Evolutionary conservation across 2,329 filamentous ascomycete genomes (phyloP).

Genomic region (Hypoxylon sp.): DNA sequence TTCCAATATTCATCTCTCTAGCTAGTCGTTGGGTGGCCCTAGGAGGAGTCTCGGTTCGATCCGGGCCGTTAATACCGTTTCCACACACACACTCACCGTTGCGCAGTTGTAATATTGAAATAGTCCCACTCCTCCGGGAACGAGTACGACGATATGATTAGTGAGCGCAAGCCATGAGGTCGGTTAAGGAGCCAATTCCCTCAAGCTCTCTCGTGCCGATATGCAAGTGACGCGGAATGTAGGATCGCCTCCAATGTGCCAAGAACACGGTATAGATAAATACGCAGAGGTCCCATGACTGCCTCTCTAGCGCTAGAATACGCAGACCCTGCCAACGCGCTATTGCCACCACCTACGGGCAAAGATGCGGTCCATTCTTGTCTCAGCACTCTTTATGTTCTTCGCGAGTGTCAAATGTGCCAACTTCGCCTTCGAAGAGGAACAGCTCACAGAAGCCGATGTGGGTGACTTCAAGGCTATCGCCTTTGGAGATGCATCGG

Average conservation of each 20-base stretch:
- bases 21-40: neutral
- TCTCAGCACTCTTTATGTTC: slow-evolving; percentile 23
- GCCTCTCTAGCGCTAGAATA: slow-evolving; percentile 3
- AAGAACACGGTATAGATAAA: slow-evolving; percentile 22
- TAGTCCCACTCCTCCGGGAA: slow-evolving; percentile 17
- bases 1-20: slow-evolving; percentile 3
- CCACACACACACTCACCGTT: neutral
- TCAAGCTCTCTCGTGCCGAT: neutral
- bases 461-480: slow-evolving; percentile 54
- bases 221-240: slow-evolving; percentile 16
- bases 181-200: slow-evolving; percentile 1
- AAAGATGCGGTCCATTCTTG: slow-evolving; percentile 36
- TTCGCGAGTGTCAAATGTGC: slow-evolving; percentile 21
- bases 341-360: neutral
- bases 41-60: neutral
- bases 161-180: slow-evolving; percentile 19
- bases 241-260: slow-evolving; percentile 13
- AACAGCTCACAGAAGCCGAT: slow-evolving; percentile 52
- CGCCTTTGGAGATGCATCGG: slow-evolving; percentile 49
- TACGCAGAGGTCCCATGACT: neutral
- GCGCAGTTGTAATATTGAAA: neutral
- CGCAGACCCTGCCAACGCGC: neutral
- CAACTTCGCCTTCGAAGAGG: slow-evolving; percentile 49
- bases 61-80: neutral
- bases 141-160: slow-evolving; percentile 14